phyloP scores from a whole-genome alignment of 202 grass and related monocot species.

The Panicum hallii region DNA sequence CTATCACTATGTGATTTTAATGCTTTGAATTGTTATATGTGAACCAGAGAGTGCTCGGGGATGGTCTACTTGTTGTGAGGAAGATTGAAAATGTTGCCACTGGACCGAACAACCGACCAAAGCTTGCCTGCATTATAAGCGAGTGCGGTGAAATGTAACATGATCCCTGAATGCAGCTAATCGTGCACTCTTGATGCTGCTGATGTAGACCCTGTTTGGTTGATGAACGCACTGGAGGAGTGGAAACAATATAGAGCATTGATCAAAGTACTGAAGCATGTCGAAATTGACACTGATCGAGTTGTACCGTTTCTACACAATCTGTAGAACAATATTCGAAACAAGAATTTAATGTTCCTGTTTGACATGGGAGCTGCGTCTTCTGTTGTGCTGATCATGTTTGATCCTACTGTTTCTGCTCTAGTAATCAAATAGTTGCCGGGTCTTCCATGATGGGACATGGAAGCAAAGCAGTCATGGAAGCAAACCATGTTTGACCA shows the following conservation, averaged over 20 bases:
- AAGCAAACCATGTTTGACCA: not conserved
- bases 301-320: no score
- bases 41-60: slow-evolving; percentile 84
- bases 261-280: not conserved
- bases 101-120: slow-evolving; percentile 91
- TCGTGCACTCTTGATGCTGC: not conserved
- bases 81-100: slow-evolving; percentile 99
- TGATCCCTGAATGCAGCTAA: not conserved
- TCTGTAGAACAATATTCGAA: slow-evolving; percentile 12
- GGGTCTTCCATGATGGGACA: not conserved
- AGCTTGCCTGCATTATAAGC: slow-evolving; percentile 76
- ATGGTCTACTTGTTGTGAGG: slow-evolving; percentile 76
- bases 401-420: not conserved
- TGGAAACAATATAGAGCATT: not conserved
- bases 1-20: not conserved
- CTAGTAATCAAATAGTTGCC: no score
- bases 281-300: not conserved
- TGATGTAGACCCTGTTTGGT: not conserved
- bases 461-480: not conserved
- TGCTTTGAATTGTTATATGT: not conserved
- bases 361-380: not conserved
- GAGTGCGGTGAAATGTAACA: slow-evolving; percentile 97
- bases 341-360: slow-evolving; percentile 10
- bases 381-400: not conserved
- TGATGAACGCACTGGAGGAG: not conserved